Evolutionary conservation across 2,329 filamentous ascomycete genomes (phyloP).

Genomic region (Hypoxylon sp.): DNA sequence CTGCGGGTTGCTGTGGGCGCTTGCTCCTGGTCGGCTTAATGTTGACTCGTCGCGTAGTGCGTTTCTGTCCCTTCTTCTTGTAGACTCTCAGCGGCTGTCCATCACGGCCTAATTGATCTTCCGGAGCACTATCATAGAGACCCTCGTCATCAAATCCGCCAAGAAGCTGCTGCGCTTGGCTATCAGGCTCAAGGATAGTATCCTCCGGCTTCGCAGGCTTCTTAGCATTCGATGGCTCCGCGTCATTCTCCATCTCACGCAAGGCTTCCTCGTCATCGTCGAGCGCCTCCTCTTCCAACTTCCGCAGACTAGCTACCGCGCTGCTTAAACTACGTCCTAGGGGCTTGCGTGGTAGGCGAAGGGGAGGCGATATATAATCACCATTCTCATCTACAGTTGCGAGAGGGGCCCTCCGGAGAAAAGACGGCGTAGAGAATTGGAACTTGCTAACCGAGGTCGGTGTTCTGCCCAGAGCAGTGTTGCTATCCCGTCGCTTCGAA

Average conservation of each 20-base stretch:
- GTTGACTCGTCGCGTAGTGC: slow-evolving; percentile 78
- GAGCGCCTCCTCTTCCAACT: slow-evolving; percentile 76
- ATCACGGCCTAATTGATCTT: slow-evolving; percentile 64
- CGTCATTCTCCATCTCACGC: slow-evolving; percentile 75
- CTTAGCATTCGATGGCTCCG: slow-evolving; percentile 33
- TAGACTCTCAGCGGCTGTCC: slow-evolving; percentile 74
- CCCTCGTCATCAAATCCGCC: slow-evolving; percentile 76
- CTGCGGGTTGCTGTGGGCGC: slow-evolving; percentile 59
- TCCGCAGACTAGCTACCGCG: slow-evolving; percentile 78
- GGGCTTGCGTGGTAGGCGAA: slow-evolving; percentile 70
- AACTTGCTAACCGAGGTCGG: slow-evolving; percentile 68
- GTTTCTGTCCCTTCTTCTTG: slow-evolving; percentile 89
- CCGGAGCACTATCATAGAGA: slow-evolving; percentile 70
- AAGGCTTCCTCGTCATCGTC: slow-evolving; percentile 83
- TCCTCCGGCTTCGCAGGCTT: slow-evolving; percentile 51
- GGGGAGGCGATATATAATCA: slow-evolving; percentile 64
- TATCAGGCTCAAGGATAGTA: slow-evolving; percentile 62
- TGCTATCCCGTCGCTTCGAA: slow-evolving; percentile 63
- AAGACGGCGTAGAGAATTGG: slow-evolving; percentile 78
- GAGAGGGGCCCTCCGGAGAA: slow-evolving; percentile 70
- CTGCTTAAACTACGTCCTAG: slow-evolving; percentile 80
- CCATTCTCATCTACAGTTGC: slow-evolving; percentile 70
- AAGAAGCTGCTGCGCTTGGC: slow-evolving; percentile 62
- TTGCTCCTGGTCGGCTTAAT: slow-evolving; percentile 69
- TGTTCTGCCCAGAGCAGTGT: slow-evolving; percentile 58